phyloP scores from a whole-genome alignment of 108 stramenopile genomes.

The Fragilaria crotonensis region DNA sequence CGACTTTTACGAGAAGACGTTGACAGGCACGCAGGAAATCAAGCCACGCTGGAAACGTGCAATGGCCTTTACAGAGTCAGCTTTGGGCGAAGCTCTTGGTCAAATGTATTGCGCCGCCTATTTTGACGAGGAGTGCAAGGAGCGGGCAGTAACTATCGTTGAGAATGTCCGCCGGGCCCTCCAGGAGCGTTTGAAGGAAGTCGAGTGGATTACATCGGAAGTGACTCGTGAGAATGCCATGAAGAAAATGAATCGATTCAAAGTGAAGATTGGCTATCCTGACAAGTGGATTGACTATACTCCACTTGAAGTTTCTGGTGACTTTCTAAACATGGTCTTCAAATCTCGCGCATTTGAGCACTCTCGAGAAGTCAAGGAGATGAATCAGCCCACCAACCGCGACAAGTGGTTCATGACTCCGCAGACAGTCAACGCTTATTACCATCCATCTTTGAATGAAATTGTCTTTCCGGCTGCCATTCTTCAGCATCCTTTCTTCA shows the following conservation, averaged over 20 bases:
- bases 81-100: conserved; percentile 73
- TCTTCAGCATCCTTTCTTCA: conserved; percentile 79
- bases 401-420: conserved; percentile 85
- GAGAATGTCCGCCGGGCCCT: conserved; percentile 67
- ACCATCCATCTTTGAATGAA: conserved; percentile 59
- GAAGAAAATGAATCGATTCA: conserved; percentile 70
- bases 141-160: conserved; percentile 54
- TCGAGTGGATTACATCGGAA: conserved; percentile 81
- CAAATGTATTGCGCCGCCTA: conserved; percentile 66
- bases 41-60: conserved; percentile 80
- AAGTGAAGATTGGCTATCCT: conserved; percentile 78
- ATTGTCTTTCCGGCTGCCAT: conserved; percentile 86
- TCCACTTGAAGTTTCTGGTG: conserved; percentile 20
- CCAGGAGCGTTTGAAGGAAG: conserved; percentile 72
- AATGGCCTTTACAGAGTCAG: conserved; percentile 64
- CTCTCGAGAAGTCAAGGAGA: conserved; percentile 47
- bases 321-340: conserved; percentile 54
- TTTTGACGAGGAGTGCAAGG: conserved; percentile 63
- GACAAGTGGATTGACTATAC: conserved; percentile 78
- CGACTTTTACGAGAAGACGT: conserved; percentile 54
- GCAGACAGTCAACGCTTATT: conserved; percentile 77
- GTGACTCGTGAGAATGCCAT: conserved; percentile 53
- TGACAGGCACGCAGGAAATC: conserved; percentile 62
- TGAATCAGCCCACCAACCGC: conserved; percentile 77
- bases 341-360: conserved; percentile 53